A percentile compares a stretch with the other conserved stretches of the same genome.
Evolutionary conservation across 2,329 filamentous ascomycete genomes (phyloP).

Genomic region (Apiospora saccharicola): DNA sequence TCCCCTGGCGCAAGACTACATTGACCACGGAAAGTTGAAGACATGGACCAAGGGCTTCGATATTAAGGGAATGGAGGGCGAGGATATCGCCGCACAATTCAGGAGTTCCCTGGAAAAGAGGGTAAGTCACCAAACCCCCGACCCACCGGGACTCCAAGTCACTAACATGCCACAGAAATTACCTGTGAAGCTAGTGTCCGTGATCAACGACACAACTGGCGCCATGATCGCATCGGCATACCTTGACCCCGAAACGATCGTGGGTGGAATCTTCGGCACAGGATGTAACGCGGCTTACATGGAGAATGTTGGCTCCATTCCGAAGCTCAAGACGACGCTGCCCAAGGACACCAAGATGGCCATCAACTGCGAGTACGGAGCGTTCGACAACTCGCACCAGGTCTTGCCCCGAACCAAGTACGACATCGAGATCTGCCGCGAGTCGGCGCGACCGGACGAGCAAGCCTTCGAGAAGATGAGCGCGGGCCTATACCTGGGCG

Average conservation of each 20-base stretch:
- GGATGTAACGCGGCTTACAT: constrained; percentile 82
- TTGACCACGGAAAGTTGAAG: constrained; percentile 74
- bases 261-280: constrained; percentile 80
- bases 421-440: constrained; percentile 72
- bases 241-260: constrained; percentile 73
- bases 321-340: constrained; percentile 76
- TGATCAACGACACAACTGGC: constrained; percentile 81
- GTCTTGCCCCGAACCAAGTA: constrained; percentile 72
- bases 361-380: constrained; percentile 79
- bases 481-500: constrained; percentile 74
- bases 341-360: constrained; percentile 71
- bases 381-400: constrained; percentile 74
- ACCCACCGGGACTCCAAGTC: background rate
- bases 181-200: constrained; percentile 74
- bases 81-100: constrained; percentile 73
- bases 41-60: constrained; percentile 81
- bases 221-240: constrained; percentile 79
- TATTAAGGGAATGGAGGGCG: constrained; percentile 73
- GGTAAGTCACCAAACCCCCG: constrained; percentile 42
- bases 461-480: constrained; percentile 81
- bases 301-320: constrained; percentile 74
- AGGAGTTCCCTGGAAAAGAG: constrained; percentile 54
- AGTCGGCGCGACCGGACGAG: constrained; percentile 73
- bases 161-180: constrained; percentile 54
- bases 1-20: constrained; percentile 73